Conservation (phyloP, 345 rosid species). For the Brassica juncea region DNA sequence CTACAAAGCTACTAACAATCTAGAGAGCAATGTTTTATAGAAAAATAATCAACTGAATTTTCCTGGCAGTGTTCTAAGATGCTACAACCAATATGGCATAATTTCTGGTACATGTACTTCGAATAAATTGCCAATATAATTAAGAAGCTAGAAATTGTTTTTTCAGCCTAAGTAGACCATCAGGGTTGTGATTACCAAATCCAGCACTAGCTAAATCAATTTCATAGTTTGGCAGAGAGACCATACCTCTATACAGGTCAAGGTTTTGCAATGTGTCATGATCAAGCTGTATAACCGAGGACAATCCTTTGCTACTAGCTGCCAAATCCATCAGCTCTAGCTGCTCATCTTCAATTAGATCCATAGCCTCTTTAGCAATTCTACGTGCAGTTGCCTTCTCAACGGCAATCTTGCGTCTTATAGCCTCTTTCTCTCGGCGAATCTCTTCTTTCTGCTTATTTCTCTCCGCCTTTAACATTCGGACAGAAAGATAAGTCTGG, state of each 20-base stretch:
- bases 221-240: constrained; percentile 11
- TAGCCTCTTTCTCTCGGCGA: constrained; percentile 83
- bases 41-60: neutral
- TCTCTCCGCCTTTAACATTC: constrained; percentile 73
- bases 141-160: neutral
- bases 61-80: constrained; percentile 13
- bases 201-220: constrained; percentile 12
- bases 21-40: neutral
- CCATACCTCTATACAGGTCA: constrained; percentile 76
- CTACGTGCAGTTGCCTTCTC: constrained; percentile 98
- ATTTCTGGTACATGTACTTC: neutral
- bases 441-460: constrained; percentile 83
- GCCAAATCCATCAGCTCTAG: constrained; percentile 98
- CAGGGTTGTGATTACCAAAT: constrained; percentile 10
- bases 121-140: neutral
- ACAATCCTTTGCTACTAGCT: constrained; percentile 76
- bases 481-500: constrained; percentile 21
- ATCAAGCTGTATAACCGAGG: constrained; percentile 76
- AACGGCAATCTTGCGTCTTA: constrained; percentile 80
- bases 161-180: constrained; percentile 11
- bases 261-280: constrained; percentile 83
- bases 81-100: constrained; percentile 16
- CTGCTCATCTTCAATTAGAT: constrained; percentile 98
- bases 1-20: neutral
- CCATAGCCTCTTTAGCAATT: constrained; percentile 97